Evolutionary conservation across 2,329 filamentous ascomycete species (phyloP).

Genomic region (Alternaria ventricosa): DNA sequence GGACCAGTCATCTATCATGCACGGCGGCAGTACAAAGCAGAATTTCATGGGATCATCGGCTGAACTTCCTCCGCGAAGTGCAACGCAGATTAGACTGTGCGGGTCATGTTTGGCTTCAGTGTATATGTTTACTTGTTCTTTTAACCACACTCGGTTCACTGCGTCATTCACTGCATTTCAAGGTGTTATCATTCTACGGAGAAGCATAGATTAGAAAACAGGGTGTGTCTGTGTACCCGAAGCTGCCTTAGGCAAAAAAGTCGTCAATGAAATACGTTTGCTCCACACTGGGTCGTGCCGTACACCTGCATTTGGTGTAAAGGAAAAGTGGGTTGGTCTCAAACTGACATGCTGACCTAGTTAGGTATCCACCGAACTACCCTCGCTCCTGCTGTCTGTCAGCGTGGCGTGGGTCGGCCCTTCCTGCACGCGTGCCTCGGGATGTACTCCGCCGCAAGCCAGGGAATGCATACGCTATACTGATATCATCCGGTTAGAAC

Average conservation of each 20-base stretch:
- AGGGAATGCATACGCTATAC: background rate
- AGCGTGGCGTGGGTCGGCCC: background rate
- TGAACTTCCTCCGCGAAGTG: slow-evolving; percentile 11
- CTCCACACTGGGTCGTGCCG: background rate
- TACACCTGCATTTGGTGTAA: background rate
- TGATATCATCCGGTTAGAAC: background rate
- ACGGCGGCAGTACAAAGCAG: slow-evolving; percentile 16
- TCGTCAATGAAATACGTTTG: slow-evolving; percentile 3
- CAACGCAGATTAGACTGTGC: slow-evolving; percentile 34
- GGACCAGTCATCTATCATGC: slow-evolving; percentile 9
- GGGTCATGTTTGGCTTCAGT: slow-evolving; percentile 17
- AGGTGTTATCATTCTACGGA: background rate
- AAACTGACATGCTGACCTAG: background rate
- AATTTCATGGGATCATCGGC: slow-evolving; percentile 26
- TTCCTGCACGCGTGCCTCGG: slow-evolving; percentile 1
- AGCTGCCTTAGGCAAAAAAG: slow-evolving; percentile 1
- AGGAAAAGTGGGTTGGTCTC: background rate
- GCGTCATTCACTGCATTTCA: slow-evolving; percentile 3
- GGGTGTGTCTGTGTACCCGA: background rate
- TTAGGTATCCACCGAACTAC: background rate
- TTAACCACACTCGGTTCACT: background rate
- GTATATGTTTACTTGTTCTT: slow-evolving; percentile 21
- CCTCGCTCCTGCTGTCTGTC: background rate
- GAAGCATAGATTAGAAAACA: background rate
- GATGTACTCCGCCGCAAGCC: background rate